Conservation (phyloP, 495 filamentous ascomycete genomes). For the Mytilinidion resinicola region DNA sequence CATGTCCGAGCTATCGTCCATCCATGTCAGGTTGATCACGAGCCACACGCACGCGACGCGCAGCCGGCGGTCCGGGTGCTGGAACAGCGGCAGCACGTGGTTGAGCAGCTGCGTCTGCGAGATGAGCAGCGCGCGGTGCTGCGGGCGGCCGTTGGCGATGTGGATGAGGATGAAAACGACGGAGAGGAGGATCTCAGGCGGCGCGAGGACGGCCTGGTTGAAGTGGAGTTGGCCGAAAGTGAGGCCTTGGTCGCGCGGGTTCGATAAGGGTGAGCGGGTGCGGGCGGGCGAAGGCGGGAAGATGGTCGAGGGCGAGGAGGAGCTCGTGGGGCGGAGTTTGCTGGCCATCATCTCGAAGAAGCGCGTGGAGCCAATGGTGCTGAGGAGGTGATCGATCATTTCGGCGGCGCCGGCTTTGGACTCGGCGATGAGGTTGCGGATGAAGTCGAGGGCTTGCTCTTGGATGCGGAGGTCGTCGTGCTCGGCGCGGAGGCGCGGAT, state of each 20-base stretch:
- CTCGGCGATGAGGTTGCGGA: constrained; percentile 82
- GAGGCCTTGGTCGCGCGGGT: neutral
- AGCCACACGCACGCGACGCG: constrained; percentile 72
- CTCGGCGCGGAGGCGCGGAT: constrained; percentile 52
- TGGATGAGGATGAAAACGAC: constrained; percentile 75
- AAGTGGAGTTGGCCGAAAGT: neutral
- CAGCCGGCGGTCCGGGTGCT: constrained; percentile 61
- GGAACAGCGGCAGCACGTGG: constrained; percentile 52
- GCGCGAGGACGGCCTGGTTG: constrained; percentile 15
- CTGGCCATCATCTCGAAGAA: constrained; percentile 69
- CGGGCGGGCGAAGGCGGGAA: neutral
- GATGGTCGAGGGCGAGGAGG: neutral
- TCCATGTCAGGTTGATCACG: constrained; percentile 73
- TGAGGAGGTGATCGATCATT: constrained; percentile 81
- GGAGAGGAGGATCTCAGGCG: constrained; percentile 62
- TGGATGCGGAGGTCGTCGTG: constrained; percentile 80
- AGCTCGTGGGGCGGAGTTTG: constrained; percentile 48
- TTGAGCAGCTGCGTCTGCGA: constrained; percentile 53
- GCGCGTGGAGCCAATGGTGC: constrained; percentile 63
- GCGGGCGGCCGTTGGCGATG: constrained; percentile 70
- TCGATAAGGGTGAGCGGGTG: neutral
- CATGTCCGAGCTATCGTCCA: constrained; percentile 63
- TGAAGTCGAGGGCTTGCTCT: constrained; percentile 79
- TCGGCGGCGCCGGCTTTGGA: constrained; percentile 49
- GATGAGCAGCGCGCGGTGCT: constrained; percentile 70